phyloP scores from a whole-genome alignment of 192 early-diverging fungal genomes.

The Linnemannia hyalina region DNA sequence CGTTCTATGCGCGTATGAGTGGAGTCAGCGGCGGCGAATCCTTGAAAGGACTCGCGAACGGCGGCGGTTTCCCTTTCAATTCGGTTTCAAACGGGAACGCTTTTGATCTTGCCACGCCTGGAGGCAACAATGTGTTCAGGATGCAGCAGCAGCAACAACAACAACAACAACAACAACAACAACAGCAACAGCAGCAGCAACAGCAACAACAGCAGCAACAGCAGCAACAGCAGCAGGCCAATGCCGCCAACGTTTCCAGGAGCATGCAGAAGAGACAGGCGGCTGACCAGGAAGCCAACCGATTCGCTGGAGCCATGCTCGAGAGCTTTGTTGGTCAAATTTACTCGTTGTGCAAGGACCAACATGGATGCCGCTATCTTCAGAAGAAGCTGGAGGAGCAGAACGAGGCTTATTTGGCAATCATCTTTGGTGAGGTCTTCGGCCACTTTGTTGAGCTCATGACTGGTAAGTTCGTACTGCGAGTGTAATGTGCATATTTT shows the following conservation, averaged over 20 bases:
- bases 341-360: constrained; percentile 87
- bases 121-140: constrained; percentile 28
- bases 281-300: constrained; percentile 65
- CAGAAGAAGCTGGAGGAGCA: constrained; percentile 90
- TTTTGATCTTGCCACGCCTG: constrained; percentile 25
- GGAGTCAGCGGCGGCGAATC: constrained; percentile 23
- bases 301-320: constrained; percentile 75
- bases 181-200: constrained; percentile 14
- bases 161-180: constrained; percentile 15
- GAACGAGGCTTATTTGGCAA: constrained; percentile 67
- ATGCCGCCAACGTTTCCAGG: constrained; percentile 21
- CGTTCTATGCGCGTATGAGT: constrained; percentile 45
- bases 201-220: constrained; percentile 32
- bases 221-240: constrained; percentile 27
- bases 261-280: constrained; percentile 35
- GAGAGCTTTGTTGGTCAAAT: constrained; percentile 83
- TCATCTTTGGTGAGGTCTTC: constrained; percentile 84
- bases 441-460: constrained; percentile 84
- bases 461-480: constrained; percentile 68
- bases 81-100: constrained; percentile 29
- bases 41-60: constrained; percentile 20
- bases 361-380: constrained; percentile 89
- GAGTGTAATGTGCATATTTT: too few species aligned
- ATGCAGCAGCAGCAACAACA: constrained; percentile 35
- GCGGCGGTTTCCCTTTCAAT: constrained; percentile 44